Conservation (phyloP, 78 protist species). For the Reticulomyxa filosa region DNA sequence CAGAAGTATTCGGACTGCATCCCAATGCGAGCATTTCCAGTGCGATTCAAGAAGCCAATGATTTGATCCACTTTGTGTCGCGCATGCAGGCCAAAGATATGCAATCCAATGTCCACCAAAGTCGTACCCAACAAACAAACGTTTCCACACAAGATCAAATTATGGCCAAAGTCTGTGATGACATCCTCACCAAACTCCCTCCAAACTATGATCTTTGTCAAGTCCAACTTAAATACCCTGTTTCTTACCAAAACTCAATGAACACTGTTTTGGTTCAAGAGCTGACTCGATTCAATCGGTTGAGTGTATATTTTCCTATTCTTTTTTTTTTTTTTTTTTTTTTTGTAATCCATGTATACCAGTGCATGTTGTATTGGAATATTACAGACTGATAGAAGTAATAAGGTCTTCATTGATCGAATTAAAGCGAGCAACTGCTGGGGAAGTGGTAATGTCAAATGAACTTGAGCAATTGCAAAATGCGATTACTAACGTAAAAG, state of each 20-base stretch:
- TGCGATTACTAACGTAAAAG: slow-evolving; percentile 7
- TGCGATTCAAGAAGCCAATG: not conserved
- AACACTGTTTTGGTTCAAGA: slow-evolving; percentile 34
- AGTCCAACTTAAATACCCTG: slow-evolving; percentile 15
- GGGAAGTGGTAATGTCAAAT: not conserved
- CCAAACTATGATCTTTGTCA: not conserved
- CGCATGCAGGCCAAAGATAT: not conserved
- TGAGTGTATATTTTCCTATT: slow-evolving; percentile 10
- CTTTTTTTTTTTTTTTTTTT: not conserved
- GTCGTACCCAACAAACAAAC: too few species aligned
- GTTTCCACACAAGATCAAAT: not conserved
- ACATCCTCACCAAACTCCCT: not conserved
- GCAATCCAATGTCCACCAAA: not conserved
- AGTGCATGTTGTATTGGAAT: not conserved
- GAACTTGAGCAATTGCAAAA: not conserved
- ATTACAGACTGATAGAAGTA: not conserved
- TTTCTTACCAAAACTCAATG: slow-evolving; percentile 18
- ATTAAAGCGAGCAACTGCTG: not conserved
- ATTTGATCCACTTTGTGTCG: not conserved
- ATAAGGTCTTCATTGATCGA: not conserved
- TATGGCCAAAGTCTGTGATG: not conserved
- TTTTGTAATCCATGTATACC: not conserved
- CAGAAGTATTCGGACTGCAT: slow-evolving; percentile 61
- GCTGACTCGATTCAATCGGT: slow-evolving; percentile 27
- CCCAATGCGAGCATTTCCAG: slow-evolving; percentile 38